Evolutionary conservation across 768 basidiomycete genomes (phyloP), one percentile per base, ranked within the genome.

Genomic region (Tricholoma bakamatsutake): DNA sequence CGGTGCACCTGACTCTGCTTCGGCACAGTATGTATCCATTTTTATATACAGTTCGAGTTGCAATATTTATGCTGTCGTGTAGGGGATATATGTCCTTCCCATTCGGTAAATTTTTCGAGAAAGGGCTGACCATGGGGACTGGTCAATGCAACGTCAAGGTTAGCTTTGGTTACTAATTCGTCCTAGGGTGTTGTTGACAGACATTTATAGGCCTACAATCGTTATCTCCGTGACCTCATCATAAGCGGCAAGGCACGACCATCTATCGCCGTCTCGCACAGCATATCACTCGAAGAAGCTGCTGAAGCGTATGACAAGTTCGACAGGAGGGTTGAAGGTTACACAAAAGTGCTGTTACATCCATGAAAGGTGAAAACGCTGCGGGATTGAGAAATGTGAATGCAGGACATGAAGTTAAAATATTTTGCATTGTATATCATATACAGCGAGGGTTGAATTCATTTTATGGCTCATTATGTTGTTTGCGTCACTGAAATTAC

Each of bases 71-170:
- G 55, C 37, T 6, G 15, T 7, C 9, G 17, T 9, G 4, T 50
- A 76, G 77, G 62, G 77, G 77, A 15, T 79, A 80, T 56, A 80
- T 81, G 50, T 75, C 76, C 1, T 77, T 80, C 71, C 78, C 79
- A 8, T 79, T 80, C 62, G 78, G 76, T 72, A 54, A 46, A 61
- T 62, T 81, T 8, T 82, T 82, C 62, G 80, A 81, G 68, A 82
- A 81, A 58, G 80, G 80, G 0, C 64, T 82, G n/a, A 71, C 71
- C 3, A 50, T 82, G 27, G 80, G 78, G 6, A 81, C 80, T 8
- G 80, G 80, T 1, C 79, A 81, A 66, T 81, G 79, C 65, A 81
- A 81, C 56, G 79, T 79, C 58, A 80, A 81, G 73, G 78, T 77
- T 27, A 27, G 45, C 45, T 46, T 46, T 12, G 12, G 7, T 15